phyloP scores from a whole-genome alignment of 1,284 basidiomycete genomes.

The Ceraceosorus guamensis region DNA sequence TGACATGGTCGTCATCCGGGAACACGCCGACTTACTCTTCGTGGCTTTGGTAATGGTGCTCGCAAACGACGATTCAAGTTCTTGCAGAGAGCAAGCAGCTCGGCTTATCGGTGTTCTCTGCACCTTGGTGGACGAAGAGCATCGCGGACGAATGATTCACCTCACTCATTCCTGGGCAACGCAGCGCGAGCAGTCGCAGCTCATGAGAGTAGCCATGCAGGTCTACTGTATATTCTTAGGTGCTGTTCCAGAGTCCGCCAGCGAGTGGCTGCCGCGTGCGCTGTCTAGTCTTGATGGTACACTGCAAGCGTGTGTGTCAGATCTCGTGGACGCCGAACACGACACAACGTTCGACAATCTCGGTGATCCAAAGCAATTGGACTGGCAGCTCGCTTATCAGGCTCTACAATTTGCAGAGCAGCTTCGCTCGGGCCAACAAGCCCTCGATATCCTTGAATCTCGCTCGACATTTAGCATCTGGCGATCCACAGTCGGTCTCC shows the following conservation, averaged over 20 bases:
- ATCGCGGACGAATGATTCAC: constrained; percentile 59
- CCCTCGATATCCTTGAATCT: not conserved
- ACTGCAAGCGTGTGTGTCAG: constrained; percentile 22
- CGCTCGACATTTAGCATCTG: not conserved
- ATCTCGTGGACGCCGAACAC: constrained; percentile 25
- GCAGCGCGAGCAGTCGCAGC: constrained; percentile 56
- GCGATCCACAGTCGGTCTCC: constrained; percentile 57
- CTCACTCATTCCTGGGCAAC: constrained; percentile 74
- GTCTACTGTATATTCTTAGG: constrained; percentile 36
- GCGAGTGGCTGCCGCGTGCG: constrained; percentile 17
- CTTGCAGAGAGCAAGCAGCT: constrained; percentile 80
- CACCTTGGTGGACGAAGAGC: constrained; percentile 60
- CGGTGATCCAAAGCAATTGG: constrained; percentile 49
- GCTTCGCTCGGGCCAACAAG: constrained; percentile 40
- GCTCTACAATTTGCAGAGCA: constrained; percentile 64
- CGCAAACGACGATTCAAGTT: constrained; percentile 84
- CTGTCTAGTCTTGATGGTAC: constrained; percentile 15
- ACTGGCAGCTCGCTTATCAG: constrained; percentile 82
- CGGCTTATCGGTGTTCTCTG: constrained; percentile 73
- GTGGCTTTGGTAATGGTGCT: constrained; percentile 84
- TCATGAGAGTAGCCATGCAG: constrained; percentile 68
- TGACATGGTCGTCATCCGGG: constrained; percentile 64
- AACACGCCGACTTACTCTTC: constrained; percentile 84
- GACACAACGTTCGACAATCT: constrained; percentile 1
- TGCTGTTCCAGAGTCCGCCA: not conserved